Evolutionary conservation across 768 basidiomycete species (phyloP).

Genomic region (Tulasnella sp.): DNA sequence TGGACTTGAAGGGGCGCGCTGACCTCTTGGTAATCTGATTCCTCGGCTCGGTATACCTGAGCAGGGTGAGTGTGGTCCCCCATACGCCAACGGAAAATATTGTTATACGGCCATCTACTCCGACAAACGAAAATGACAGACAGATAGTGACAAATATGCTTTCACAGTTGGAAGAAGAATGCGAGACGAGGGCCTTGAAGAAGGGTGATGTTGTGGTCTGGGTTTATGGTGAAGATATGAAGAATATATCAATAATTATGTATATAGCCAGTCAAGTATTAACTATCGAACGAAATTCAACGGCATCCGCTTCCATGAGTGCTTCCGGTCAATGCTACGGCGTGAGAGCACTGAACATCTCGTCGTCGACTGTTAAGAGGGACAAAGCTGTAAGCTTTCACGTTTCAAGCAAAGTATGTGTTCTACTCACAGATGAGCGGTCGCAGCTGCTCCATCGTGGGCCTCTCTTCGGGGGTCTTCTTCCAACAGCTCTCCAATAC

Average conservation of each 20-base stretch:
- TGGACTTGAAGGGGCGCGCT: constrained; percentile 1
- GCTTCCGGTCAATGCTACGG: neutral
- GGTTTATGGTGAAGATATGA: constrained; percentile 6
- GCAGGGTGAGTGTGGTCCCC: neutral
- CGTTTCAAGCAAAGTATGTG: neutral
- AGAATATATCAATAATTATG: neutral
- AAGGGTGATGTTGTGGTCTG: neutral
- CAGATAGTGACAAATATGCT: neutral
- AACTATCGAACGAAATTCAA: neutral
- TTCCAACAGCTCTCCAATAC: constrained; percentile 32
- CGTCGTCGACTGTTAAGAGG: constrained; percentile 15
- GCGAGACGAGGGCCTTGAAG: neutral
- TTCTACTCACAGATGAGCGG: constrained; percentile 22
- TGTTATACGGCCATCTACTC: neutral
- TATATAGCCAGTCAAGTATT: neutral
- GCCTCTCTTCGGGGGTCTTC: constrained; percentile 20
- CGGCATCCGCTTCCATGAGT: neutral
- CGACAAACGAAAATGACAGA: constrained; percentile 1
- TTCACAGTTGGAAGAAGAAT: neutral
- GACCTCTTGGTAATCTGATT: constrained; percentile 16
- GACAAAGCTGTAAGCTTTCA: neutral
- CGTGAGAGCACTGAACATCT: constrained; percentile 23
- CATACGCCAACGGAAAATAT: neutral
- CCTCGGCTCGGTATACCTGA: neutral
- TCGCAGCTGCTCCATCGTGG: constrained; percentile 22